Percentiles rank a stretch among this genome's conserved stretches.
Conservation (phyloP, 768 basidiomycete genomes). For the Xerocomus potaroensis region DNA sequence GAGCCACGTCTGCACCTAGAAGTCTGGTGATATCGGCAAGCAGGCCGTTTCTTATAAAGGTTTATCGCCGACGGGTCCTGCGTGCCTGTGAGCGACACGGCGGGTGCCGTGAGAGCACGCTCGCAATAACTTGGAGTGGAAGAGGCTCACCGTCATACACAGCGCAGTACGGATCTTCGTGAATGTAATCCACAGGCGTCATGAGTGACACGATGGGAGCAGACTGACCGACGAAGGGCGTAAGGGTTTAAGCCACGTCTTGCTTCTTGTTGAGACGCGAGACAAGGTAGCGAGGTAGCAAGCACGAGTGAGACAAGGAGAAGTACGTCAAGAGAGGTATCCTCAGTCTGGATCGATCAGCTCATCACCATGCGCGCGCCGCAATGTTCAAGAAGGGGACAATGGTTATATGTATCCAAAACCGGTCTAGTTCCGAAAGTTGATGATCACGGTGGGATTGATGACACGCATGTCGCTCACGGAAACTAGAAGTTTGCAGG, state of each 20-base stretch:
- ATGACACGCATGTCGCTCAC: conserved; percentile 19
- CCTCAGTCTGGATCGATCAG: conserved; percentile 7
- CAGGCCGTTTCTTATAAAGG: conserved; percentile 5
- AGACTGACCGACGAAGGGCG: background rate
- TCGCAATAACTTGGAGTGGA: background rate
- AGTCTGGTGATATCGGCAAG: conserved; percentile 25
- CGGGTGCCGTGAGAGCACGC: conserved; percentile 2
- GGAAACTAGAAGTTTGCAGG: conserved; percentile 3
- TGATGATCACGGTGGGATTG: conserved; percentile 13
- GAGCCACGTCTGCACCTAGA: conserved; percentile 27
- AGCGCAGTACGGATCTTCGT: conserved; percentile 11
- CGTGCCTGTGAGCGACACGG: conserved; percentile 10
- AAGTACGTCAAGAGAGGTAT: conserved; percentile 16
- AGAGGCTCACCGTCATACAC: conserved; percentile 15
- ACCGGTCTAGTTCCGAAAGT: conserved; percentile 34
- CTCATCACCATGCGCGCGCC: conserved; percentile 18
- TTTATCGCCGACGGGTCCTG: conserved; percentile 2
- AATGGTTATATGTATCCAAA: conserved; percentile 32
- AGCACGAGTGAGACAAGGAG: conserved; percentile 22
- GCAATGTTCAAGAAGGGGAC: conserved; percentile 22
- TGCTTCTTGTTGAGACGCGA: conserved; percentile 29
- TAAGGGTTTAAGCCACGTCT: conserved; percentile 12
- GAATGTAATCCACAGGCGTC: conserved; percentile 8
- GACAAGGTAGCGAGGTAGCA: conserved; percentile 39
- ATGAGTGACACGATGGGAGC: conserved; percentile 1